A percentile compares a stretch with the other conserved stretches of the same genome.
Evolutionary conservation across 257 asterid species (phyloP).

Genomic region (Nyctanthes arbortristis): DNA sequence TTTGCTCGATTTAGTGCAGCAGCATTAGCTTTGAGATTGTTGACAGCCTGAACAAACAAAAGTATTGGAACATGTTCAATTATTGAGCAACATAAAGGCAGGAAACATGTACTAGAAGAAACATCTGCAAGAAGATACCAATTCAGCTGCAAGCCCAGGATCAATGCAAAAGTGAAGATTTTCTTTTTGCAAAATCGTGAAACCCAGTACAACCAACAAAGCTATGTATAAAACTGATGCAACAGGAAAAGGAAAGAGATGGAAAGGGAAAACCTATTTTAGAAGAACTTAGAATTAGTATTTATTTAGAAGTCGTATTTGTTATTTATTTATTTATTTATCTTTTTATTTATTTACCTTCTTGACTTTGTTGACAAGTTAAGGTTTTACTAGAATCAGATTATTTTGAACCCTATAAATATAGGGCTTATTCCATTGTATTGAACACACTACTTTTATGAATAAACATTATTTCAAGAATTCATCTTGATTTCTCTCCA

Average conservation of each 20-base stretch:
- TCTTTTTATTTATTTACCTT: background rate
- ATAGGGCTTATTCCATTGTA: no score
- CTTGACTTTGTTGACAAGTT: no score
- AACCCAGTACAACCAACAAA: background rate
- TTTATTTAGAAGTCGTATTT: no score
- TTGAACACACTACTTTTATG: no score
- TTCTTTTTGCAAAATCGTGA: background rate
- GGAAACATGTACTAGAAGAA: background rate
- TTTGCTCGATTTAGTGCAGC: slow-evolving; percentile 52
- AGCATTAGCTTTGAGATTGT: slow-evolving; percentile 70
- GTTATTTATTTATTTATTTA: background rate
- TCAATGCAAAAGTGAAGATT: background rate
- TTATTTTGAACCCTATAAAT: no score
- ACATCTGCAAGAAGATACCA: slow-evolving; percentile 1
- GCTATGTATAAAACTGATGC: no score
- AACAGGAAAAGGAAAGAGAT: no score
- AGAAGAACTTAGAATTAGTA: no score
- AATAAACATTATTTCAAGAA: no score
- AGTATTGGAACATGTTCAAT: slow-evolving; percentile 11
- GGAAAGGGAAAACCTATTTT: no score
- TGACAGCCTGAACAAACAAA: slow-evolving; percentile 61
- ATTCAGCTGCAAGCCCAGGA: slow-evolving; percentile 8
- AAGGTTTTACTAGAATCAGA: no score
- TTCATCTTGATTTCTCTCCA: no score
- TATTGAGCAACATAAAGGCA: slow-evolving; percentile 6